Percentiles rank a stretch among this genome's conserved stretches.
Evolutionary conservation across 306 rosid genomes (phyloP).

Genomic region (Betula pendula): DNA sequence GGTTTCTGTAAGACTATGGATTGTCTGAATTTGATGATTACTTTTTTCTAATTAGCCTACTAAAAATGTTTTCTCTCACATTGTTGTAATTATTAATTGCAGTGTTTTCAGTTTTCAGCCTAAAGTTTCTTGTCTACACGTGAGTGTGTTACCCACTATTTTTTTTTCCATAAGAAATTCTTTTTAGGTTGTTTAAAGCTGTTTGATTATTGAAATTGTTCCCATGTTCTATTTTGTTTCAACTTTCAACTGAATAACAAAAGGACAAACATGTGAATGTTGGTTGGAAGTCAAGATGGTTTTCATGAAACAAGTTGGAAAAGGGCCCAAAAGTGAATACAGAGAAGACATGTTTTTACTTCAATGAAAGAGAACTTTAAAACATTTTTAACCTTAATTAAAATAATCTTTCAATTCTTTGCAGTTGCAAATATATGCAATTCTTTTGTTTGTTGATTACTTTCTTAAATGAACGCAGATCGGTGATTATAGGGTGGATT

Average conservation of each 20-base stretch:
- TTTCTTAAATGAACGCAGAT: not conserved
- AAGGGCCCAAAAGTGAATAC: too few relatives aligned
- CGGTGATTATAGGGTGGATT: conserved; percentile 1
- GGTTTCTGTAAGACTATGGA: conserved; percentile 53
- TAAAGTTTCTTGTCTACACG: conserved; percentile 58
- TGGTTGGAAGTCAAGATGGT: too few relatives aligned
- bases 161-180: not conserved
- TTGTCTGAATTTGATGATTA: not conserved
- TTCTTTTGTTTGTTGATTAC: not conserved
- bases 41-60: not conserved
- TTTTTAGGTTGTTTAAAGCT: not conserved
- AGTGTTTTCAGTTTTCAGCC: conserved; percentile 66
- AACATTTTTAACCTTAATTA: too few relatives aligned
- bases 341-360: too few relatives aligned
- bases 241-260: too few relatives aligned
- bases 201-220: not conserved
- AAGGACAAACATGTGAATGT: too few relatives aligned
- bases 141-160: conserved; percentile 40
- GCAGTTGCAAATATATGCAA: not conserved
- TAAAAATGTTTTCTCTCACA: conserved; percentile 5
- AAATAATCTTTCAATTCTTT: not conserved
- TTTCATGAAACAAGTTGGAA: not conserved
- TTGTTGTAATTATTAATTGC: conserved; percentile 25
- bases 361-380: too few relatives aligned
- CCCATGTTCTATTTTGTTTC: not conserved